Evolutionary conservation across 352 stramenopile genomes (phyloP), one percentile per base, ranked within the genome.

Genomic region (Phytophthora quininea): DNA sequence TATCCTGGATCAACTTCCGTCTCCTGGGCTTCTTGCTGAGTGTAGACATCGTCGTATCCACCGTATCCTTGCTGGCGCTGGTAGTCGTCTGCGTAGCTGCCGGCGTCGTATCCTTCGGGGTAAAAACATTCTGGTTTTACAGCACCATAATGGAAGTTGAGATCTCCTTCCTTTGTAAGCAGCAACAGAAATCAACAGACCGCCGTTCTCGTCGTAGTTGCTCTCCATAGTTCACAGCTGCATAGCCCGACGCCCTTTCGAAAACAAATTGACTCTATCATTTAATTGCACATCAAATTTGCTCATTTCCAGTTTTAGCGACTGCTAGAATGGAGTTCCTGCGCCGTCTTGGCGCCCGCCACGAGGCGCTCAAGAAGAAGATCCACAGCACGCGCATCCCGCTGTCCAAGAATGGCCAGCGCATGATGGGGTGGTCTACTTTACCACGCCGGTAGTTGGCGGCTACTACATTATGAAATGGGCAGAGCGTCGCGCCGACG

Each of bases 401-500:
- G 42, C 83, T 98, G 29, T 96, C 90, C 32, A 89, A 86, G 51
- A 91, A 84, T 48, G 92, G 91, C 3, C 90, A 96, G 73, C 79
- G 80, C 19, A 54, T 82, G 43, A 98, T 98, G 92, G 87, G 1
- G 30, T 94, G 49, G 86, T 98, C 19, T 98, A 98, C 76, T 98
- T 98, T 65, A 83, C 79, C 35, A 81, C 91, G 42, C 93, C 93
- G 0, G 76, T 98, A 43, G 69, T 98, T 8, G 80, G 79, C 40
- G 93, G 93, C 46, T 97, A 97, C 69, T 97, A 85, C 65, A 73
- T 98, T 58, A 98, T 98, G 93, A 91, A 98, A 67, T 97, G 90
- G 89, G 72, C 91, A 15, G 82, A 93, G 54, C 67, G 76, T 50
- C 79, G 73, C 31, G 87, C 90, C 9, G 81, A 93, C 35, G 64